These are phyloP conservation scores for Aspergillus carbonarius DNA, from an alignment of 2,329 filamentous ascomycete genomes.

Conservation along the genomic window DNA sequence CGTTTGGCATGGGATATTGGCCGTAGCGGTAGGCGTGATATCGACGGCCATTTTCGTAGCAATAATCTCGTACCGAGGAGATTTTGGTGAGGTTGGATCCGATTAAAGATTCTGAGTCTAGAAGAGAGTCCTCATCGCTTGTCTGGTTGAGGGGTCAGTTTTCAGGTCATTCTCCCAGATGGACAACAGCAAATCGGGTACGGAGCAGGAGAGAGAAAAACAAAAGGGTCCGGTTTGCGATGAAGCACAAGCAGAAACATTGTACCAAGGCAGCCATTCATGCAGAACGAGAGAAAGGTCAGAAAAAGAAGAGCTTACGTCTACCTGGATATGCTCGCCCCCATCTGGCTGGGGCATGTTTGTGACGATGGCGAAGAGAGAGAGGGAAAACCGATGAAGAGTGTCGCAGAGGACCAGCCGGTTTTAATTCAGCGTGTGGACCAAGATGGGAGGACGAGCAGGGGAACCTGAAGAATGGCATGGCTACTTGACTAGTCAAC, in stretches of 20 bases:
- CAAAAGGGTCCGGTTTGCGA: neutral
- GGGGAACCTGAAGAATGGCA: neutral
- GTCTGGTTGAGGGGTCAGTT: slow-evolving; percentile 22
- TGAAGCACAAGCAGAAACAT: too few relatives aligned
- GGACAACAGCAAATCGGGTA: neutral
- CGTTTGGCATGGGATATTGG: slow-evolving; percentile 45
- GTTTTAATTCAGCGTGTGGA: too few relatives aligned
- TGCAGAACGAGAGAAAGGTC: neutral
- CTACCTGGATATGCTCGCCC: slow-evolving; percentile 33
- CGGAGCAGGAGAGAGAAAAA: neutral
- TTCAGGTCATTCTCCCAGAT: neutral
- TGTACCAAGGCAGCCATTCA: too few relatives aligned
- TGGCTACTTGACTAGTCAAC: neutral
- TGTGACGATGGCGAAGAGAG: neutral
- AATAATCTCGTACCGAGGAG: slow-evolving; percentile 40
- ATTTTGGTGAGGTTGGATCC: slow-evolving; percentile 43
- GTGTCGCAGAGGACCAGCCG: too few relatives aligned
- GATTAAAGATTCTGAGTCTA: slow-evolving; percentile 32
- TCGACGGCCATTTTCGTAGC: slow-evolving; percentile 44
- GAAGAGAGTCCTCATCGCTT: slow-evolving; percentile 37
- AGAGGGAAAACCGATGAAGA: neutral
- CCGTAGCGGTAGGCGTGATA: slow-evolving; percentile 46
- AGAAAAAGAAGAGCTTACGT: slow-evolving; percentile 26
- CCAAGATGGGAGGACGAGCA: neutral
- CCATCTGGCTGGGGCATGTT: slow-evolving; percentile 32